These are phyloP conservation scores for Mycena vitilis DNA, from an alignment of 768 basidiomycete genomes.

Conservation along the genomic window DNA sequence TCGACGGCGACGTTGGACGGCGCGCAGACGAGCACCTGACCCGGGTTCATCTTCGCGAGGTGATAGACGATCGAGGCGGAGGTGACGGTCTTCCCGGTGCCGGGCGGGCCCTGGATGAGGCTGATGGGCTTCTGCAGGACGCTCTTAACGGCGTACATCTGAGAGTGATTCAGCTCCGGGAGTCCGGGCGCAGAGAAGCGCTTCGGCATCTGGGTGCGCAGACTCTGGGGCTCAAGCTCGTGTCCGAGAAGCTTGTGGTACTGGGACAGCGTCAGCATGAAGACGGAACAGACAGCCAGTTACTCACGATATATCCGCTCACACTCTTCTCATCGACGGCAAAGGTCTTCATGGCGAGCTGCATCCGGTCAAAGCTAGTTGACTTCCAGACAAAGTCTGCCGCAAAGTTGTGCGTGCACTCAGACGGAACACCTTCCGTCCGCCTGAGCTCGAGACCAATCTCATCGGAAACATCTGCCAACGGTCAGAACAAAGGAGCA, in stretches of 20 bases:
- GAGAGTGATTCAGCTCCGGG: constrained; percentile 98
- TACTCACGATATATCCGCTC: constrained; percentile 93
- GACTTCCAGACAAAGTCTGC: constrained; percentile 99
- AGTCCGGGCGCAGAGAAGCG: constrained; percentile 97
- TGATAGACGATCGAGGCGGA: constrained; percentile 99
- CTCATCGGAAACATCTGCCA: constrained; percentile 96
- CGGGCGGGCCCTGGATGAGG: constrained; percentile 98
- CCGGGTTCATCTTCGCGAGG: constrained; percentile 99
- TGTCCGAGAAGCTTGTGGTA: constrained; percentile 99
- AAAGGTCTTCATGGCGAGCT: constrained; percentile 99
- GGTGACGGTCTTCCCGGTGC: constrained; percentile 98
- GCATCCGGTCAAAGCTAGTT: constrained; percentile 99
- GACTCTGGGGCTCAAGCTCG: constrained; percentile 93
- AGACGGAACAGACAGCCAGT: constrained; percentile 6
- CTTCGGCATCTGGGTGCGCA: constrained; percentile 95
- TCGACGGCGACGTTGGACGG: constrained; percentile 99
- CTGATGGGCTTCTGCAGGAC: constrained; percentile 98
- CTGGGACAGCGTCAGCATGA: constrained; percentile 51
- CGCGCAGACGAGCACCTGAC: constrained; percentile 98
- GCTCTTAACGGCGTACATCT: constrained; percentile 99
- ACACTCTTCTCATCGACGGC: constrained; percentile 99
- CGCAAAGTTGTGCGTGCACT: constrained; percentile 93
- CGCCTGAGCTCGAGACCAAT: constrained; percentile 93
- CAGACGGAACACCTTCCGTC: constrained; percentile 92
- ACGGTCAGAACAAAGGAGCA: constrained; percentile 19